Percentiles rank a stretch among this genome's conserved stretches.
phyloP scores from a whole-genome alignment of 139 green algal species.

The Picochlorum sp. region DNA sequence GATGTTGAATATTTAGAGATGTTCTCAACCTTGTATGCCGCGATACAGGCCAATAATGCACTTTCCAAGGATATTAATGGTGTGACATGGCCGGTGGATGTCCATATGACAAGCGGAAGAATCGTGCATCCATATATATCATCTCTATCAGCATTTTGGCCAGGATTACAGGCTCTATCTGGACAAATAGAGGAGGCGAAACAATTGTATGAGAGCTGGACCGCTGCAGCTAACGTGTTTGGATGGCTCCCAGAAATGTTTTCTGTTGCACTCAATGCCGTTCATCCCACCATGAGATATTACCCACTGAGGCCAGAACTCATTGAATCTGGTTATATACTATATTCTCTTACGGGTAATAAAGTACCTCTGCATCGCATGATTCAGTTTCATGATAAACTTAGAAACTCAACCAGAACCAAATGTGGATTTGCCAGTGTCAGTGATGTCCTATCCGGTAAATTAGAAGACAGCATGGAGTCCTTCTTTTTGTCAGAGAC shows the following conservation, averaged over 20 bases:
- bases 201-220: constrained; percentile 55
- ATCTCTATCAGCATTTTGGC: constrained; percentile 76
- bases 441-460: constrained; percentile 45
- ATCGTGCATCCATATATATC: constrained; percentile 57
- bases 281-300: constrained; percentile 12
- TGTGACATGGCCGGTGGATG: constrained; percentile 47
- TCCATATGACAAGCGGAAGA: constrained; percentile 55
- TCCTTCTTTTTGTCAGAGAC: constrained; percentile 88
- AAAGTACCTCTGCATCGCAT: constrained; percentile 7
- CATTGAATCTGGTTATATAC: constrained; percentile 78
- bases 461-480: constrained; percentile 74
- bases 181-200: constrained; percentile 50
- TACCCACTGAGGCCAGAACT: constrained; percentile 79
- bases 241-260: constrained; percentile 66
- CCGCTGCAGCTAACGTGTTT: constrained; percentile 50
- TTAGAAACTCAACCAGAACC: constrained; percentile 22
- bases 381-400: constrained; percentile 21
- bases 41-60: constrained; percentile 41
- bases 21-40: constrained; percentile 54
- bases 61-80: constrained; percentile 3
- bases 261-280: neutral
- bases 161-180: constrained; percentile 63
- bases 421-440: constrained; percentile 57
- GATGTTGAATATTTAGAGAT: constrained; percentile 51
- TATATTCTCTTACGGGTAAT: constrained; percentile 44